Base-by-base conservation (phyloP, 495 filamentous ascomycete species). In the Haplographium delicatum region DNA sequence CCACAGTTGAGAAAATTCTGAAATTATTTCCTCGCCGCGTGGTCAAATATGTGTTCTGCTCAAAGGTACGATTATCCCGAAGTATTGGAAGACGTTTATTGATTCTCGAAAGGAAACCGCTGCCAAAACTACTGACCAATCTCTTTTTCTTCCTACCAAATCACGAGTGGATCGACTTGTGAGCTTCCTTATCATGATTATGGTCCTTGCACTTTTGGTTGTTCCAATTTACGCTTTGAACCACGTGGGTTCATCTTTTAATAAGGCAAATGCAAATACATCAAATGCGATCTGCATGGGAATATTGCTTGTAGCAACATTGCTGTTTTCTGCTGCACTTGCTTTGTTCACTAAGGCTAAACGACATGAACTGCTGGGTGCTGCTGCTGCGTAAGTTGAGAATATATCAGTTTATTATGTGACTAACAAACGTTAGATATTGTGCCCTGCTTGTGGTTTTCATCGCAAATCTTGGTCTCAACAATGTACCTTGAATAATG, bases 281-380 rank as follows among this genome's bases (percentile, higher is more conserved):
- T 42, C 35, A 16, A 50, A 50, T 33, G 35, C 38, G 4, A 50
- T 50, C 18, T 50, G 47, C 19, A 51, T 59, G 30, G 34, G 34
- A 4, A 60, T 66, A 7, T 48, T 66, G 18, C 28, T 64, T 3
- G 26, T 64, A 27, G 57, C 56, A 15, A 63, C 62, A 16, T 45
- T 66, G 19, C 39, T 54, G 1, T 66, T 66, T 41, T 61, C 53
- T 10, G 56, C 54, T 45, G 62, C 60, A 11, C 54, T 59, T 13
- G 54, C 54, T 47, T 41, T 63, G 1, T 62, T 60, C 40, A 64
- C 64, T 1, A 47, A 49, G 30, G 64, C 64, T 9, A 59, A 56
- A 28, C 27, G 61, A 49, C 64, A 66, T 39, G 62, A 66, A 45
- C 40, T 59, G 25, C 53, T 66, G 37, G 64, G 58, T 30, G 62